A percentile compares a stretch with the other conserved stretches of the same genome.
These are phyloP conservation scores for Colletotrichum sp. DNA, from an alignment of 2,329 filamentous ascomycete genomes.

Conservation along the genomic window DNA sequence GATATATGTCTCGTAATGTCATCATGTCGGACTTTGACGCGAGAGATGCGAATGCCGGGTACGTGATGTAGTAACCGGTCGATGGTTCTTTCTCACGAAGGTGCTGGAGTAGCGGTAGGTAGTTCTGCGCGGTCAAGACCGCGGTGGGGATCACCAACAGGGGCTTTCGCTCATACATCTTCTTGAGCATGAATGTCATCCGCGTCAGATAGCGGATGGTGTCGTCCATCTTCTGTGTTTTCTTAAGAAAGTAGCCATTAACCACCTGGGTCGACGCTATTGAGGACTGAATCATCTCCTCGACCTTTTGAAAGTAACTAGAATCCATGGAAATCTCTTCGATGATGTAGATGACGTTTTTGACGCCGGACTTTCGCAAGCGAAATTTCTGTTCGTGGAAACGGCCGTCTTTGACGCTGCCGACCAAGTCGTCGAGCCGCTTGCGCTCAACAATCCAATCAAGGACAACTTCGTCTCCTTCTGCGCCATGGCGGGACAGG, in stretches of 20 bases:
- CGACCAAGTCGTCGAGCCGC: conserved; percentile 78
- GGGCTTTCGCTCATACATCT: conserved; percentile 63
- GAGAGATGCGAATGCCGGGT: conserved; percentile 73
- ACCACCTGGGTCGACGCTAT: conserved; percentile 81
- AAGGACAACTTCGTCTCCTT: conserved; percentile 74
- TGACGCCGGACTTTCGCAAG: conserved; percentile 72
- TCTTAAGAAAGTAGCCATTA: conserved; percentile 80
- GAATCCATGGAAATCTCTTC: conserved; percentile 72
- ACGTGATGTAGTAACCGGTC: conserved; percentile 67
- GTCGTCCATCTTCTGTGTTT: conserved; percentile 77
- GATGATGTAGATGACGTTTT: conserved; percentile 79
- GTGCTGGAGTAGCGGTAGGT: conserved; percentile 66
- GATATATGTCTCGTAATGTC: conserved; percentile 74
- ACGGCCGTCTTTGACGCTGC: conserved; percentile 81
- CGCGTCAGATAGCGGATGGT: conserved; percentile 76
- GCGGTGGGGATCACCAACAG: conserved; percentile 70
- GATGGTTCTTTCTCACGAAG: conserved; percentile 57
- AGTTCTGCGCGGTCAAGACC: conserved; percentile 67
- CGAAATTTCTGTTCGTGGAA: conserved; percentile 88
- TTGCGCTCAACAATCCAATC: conserved; percentile 86
- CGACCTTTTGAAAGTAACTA: conserved; percentile 58
- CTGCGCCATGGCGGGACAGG: conserved; percentile 59
- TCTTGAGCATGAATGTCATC: conserved; percentile 73
- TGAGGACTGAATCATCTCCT: conserved; percentile 73
- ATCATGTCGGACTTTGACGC: conserved; percentile 78